A percentile compares a stretch with the other conserved stretches of the same genome.
Evolutionary conservation across 495 filamentous ascomycete species (phyloP).

Genomic region (Delitschia confertaspora): DNA sequence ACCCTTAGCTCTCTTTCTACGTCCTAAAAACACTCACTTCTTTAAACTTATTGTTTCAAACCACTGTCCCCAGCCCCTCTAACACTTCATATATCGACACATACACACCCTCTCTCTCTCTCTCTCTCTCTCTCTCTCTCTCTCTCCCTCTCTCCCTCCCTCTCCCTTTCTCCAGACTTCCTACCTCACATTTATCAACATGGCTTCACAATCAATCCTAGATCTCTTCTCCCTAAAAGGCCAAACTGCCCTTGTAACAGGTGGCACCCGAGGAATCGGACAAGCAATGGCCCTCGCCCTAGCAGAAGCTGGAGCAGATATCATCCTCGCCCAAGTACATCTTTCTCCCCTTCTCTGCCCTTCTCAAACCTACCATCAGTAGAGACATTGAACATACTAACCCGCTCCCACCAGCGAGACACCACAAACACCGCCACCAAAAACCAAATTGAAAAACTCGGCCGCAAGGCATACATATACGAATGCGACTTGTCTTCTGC

Average conservation of each 20-base stretch:
- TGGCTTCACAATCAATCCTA: conserved; percentile 33
- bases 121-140: no score
- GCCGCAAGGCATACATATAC: conserved; percentile 61
- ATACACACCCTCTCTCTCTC: no score
- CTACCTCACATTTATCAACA: conserved; percentile 24
- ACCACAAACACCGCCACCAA: conserved; percentile 54
- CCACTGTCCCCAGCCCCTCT: no score
- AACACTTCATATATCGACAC: no score
- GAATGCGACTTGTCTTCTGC: conserved; percentile 61
- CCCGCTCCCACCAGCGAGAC: conserved; percentile 47
- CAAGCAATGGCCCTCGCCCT: conserved; percentile 72
- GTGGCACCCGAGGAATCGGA: conserved; percentile 82
- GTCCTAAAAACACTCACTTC: no score
- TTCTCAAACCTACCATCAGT: not conserved
- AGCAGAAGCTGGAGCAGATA: conserved; percentile 77
- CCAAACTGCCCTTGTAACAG: conserved; percentile 77
- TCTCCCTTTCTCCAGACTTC: no score
- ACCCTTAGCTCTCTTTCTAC: no score
- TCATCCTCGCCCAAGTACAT: conserved; percentile 53
- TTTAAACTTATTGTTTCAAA: no score
- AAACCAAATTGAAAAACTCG: conserved; percentile 51
- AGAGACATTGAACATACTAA: conserved; percentile 3
- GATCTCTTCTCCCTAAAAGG: conserved; percentile 40
- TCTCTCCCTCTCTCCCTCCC: no score
- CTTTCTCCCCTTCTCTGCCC: not conserved